Percentiles rank a stretch among this genome's conserved stretches.
Evolutionary conservation across 257 asterid species (phyloP).

Genomic region (Solanum clarkiae): DNA sequence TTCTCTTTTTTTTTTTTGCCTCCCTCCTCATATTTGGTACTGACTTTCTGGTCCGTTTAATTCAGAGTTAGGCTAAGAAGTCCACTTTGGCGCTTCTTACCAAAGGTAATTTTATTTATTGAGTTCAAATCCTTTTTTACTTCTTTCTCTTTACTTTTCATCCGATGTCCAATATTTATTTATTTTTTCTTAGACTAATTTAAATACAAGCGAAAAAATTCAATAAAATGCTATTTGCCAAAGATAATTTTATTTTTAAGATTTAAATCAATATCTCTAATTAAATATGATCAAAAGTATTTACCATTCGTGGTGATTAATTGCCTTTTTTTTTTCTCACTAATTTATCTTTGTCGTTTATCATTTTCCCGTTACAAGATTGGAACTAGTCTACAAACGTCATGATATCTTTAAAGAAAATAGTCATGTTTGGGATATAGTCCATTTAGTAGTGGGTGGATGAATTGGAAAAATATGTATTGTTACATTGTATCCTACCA

Average conservation of each 20-base stretch:
- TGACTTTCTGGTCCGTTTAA: neutral
- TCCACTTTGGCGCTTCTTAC: neutral
- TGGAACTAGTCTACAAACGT: constrained; percentile 7
- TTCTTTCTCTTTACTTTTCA: neutral
- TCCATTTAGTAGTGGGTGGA: constrained; percentile 6
- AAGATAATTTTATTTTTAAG: neutral
- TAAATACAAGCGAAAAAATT: neutral
- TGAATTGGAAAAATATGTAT: neutral
- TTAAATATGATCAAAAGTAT: neutral
- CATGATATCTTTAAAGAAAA: constrained; percentile 1
- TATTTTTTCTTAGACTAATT: neutral
- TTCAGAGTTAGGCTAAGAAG: neutral
- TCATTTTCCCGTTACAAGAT: neutral
- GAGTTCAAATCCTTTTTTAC: neutral
- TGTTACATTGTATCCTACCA: constrained; percentile 1
- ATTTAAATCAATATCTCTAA: neutral
- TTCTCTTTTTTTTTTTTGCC: neutral
- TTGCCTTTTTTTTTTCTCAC: neutral
- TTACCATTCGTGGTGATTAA: neutral
- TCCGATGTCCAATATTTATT: neutral
- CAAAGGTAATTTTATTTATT: neutral
- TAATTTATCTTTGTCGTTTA: neutral
- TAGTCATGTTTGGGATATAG: neutral
- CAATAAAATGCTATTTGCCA: too few relatives aligned
- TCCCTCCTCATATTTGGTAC: too few relatives aligned